phyloP scores from a whole-genome alignment of 2,329 filamentous ascomycete species.

The Rhynchosporium graminicola region DNA sequence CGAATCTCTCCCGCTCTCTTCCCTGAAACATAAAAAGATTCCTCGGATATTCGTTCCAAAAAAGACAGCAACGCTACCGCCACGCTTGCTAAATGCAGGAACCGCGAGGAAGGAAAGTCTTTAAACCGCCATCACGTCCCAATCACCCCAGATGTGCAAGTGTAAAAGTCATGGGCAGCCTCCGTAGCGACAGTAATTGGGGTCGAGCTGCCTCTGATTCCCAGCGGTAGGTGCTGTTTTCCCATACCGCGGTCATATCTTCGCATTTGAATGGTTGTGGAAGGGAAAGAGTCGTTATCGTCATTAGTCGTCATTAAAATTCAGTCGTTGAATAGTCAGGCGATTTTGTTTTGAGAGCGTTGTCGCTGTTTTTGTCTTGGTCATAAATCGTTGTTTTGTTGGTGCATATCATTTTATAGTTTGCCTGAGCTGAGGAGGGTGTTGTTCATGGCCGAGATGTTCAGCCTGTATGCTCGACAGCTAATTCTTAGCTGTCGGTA shows the following conservation, averaged over 20 bases:
- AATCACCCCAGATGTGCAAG: slow-evolving; percentile 17
- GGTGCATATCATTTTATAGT: slow-evolving; percentile 19
- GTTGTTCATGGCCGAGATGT: slow-evolving; percentile 19
- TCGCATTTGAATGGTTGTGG: slow-evolving; percentile 24
- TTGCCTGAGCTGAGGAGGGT: slow-evolving; percentile 20
- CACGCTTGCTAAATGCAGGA: slow-evolving; percentile 41
- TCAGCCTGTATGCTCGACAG: slow-evolving; percentile 28
- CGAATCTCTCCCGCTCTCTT: slow-evolving; percentile 17
- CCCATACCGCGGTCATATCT: slow-evolving; percentile 36
- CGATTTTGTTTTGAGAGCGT: slow-evolving; percentile 30
- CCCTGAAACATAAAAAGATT: slow-evolving; percentile 24
- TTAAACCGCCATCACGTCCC: slow-evolving; percentile 24
- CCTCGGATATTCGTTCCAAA: slow-evolving; percentile 22
- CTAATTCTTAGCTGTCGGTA: slow-evolving; percentile 35
- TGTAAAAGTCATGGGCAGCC: slow-evolving; percentile 29
- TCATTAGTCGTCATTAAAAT: slow-evolving; percentile 23
- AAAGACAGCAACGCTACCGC: slow-evolving; percentile 29
- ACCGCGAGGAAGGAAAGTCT: slow-evolving; percentile 26
- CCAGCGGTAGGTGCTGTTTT: slow-evolving; percentile 39
- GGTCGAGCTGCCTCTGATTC: slow-evolving; percentile 39
- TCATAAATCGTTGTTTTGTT: slow-evolving; percentile 32
- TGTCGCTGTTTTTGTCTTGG: slow-evolving; percentile 31
- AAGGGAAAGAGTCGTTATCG: slow-evolving; percentile 28
- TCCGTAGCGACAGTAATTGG: slow-evolving; percentile 36
- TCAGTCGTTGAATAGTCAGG: slow-evolving; percentile 28